Evolutionary conservation across 2,329 filamentous ascomycete species (phyloP).

Genomic region (Elsinoe arachidis): DNA sequence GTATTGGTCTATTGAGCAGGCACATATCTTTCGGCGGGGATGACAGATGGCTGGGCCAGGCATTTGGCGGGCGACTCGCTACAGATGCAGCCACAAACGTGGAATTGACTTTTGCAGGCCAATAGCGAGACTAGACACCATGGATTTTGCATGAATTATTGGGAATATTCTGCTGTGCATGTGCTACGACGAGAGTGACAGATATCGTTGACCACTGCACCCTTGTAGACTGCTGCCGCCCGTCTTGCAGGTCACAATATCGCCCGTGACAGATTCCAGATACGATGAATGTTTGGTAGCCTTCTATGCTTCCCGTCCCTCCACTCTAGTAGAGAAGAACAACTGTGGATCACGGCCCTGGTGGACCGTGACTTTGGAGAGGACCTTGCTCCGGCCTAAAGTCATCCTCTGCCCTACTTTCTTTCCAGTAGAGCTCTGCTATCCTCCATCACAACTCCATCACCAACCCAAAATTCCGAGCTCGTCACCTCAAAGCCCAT

Average conservation of each 20-base stretch:
- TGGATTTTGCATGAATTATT: background rate
- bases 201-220: background rate
- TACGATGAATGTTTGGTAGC: background rate
- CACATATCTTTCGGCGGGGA: background rate
- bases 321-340: background rate
- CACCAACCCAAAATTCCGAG: background rate
- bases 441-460: conserved; percentile 4
- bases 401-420: conserved; percentile 1
- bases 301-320: background rate
- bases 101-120: conserved; percentile 9
- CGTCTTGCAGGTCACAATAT: too few relatives aligned
- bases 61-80: background rate
- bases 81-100: conserved; percentile 9
- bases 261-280: too few relatives aligned
- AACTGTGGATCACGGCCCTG: background rate
- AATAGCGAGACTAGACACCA: background rate
- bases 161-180: background rate
- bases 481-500: background rate
- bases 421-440: conserved; percentile 1
- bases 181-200: background rate
- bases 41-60: background rate
- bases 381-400: conserved; percentile 10
- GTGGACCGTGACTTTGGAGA: background rate
- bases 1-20: background rate
- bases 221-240: background rate